These are phyloP conservation scores for Solanum raphanifolium DNA, from an alignment of 257 asterid species.

Conservation along the genomic window DNA sequence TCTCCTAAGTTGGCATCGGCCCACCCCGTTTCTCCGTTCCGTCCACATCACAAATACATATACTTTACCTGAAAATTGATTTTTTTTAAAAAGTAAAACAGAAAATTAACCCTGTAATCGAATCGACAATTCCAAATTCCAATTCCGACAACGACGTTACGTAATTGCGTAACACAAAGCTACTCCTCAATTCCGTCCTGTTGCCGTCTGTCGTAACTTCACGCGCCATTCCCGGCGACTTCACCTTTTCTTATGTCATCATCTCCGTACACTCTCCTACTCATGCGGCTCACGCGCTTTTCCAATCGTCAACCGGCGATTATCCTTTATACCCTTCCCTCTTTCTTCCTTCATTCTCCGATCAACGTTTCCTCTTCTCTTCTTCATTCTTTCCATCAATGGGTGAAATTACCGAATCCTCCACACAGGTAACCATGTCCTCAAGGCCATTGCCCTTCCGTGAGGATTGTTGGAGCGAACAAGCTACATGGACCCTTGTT, in stretches of 20 bases:
- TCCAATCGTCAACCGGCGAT: constrained; percentile 28
- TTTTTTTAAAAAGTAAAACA: background rate
- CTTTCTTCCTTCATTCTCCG: background rate
- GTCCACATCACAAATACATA: background rate
- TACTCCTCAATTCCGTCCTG: background rate
- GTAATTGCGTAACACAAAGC: background rate
- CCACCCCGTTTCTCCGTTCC: background rate
- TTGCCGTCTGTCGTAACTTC: background rate
- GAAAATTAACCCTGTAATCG: background rate
- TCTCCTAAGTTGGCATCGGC: background rate
- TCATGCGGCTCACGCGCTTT: constrained; percentile 17
- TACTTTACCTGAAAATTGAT: background rate
- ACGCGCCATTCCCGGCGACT: constrained; percentile 10
- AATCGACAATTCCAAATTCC: background rate
- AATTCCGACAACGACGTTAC: background rate
- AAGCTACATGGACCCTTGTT: constrained; percentile 66
- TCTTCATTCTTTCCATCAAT: background rate
- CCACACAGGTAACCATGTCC: constrained; percentile 28
- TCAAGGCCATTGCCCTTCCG: constrained; percentile 50
- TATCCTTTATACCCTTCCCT: background rate
- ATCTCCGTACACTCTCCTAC: constrained; percentile 10
- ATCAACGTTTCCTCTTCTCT: background rate
- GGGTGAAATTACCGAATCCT: constrained; percentile 49
- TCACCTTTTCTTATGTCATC: constrained; percentile 2
- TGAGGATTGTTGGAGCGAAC: constrained; percentile 87